Evolutionary conservation across 2,329 filamentous ascomycete genomes (phyloP), one percentile per base, ranked within the genome.

Genomic region (Claviceps pusilla): DNA sequence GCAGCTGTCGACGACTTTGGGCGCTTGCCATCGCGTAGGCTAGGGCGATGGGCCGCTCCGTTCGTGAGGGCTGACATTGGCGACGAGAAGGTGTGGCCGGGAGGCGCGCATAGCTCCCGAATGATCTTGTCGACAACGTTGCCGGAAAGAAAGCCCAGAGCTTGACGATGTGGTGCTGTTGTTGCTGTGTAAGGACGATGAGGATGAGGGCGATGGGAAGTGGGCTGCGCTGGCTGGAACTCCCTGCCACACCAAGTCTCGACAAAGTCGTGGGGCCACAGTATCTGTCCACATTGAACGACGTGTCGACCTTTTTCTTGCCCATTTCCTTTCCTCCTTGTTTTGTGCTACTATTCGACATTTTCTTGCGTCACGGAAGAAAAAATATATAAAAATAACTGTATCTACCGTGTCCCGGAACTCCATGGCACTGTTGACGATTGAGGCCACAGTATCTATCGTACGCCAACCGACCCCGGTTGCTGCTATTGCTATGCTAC

Each of bases 51-150:
- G 58, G 62, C 64, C 61, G 67, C 68, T 69, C 73, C 72, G 68
- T 75, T 75, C 57, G 68, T 60, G 59, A 70, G 66, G 62, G 68
- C 64, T 65, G 73, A 74, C 74, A 77, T 77, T 71, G 72, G 68
- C 66, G 63, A 61, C 62, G 62, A 61, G 62, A 61, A 62, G 63
- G 64, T 65, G 66, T 64, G 62, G 65, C 66, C 59, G 60, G 64
- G 62, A 65, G 64, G 69, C 66, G 69, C 66, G 67, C 73, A 75
- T 75, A 65, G 68, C 71, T 71, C 62, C 68, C 62, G 59, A 52
- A 57, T 58, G 52, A 57, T 57, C 11, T 45, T 37, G 48, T 51
- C 48, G 51, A 54, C 51, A 29, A 42, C 39, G 33, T 43, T 41
- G 48, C 16, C 49, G 51, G 39, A 47, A 2, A 14, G 11, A 37